Base-by-base conservation (phyloP, 768 basidiomycete genomes). In the Asterophora parasitica region DNA sequence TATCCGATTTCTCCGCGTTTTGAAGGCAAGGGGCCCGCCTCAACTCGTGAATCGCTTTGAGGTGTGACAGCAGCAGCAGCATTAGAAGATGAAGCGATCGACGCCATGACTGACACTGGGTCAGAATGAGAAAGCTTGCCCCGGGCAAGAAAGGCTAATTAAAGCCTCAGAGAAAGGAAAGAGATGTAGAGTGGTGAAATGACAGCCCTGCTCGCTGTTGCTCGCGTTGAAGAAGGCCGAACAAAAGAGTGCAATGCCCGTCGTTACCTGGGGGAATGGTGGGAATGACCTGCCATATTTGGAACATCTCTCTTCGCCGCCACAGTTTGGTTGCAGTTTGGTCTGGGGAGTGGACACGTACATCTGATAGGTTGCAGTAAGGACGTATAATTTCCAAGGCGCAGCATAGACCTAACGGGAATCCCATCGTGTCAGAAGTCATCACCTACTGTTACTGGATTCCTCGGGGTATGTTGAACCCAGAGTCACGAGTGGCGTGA, bases 1-100 rank as follows among this genome's bases (percentile, higher is more conserved):
- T 69, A 87, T 16, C 83, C 83, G 43, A 87, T 79, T 58, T 85
- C 83, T 20, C 83, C 85, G 15, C 75, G 71, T 61, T 85, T 85
- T 36, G 59, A 61, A 44, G 83, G 84, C 58, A 84, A 65, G 46
- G 83, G 82, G 35, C 70, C 81, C 57, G 82, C 81, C 70, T 84
- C 70, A 46, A 65, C 68, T 55, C 70, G 68, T 52, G 55, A 45
- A 58, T 68, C 67, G 47, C 62, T 60, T 34, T 50, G 19, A 44
- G 50, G 34, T 13, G 39, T 30, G 19, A 52, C 47, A 32, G 47
- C 47, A 26, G 45, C 47, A 47, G 40, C 46, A 35, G 51, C 33
- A 46, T 19, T 53, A 28, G 52, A 49, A 20, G 61, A 60, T 45
- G 60, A 50, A 49, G 50, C 47, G 42, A 51, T 61, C 57, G 62